Conservation (phyloP, 192 early-diverging fungal species). For the Gamsiella multidivaricata region DNA sequence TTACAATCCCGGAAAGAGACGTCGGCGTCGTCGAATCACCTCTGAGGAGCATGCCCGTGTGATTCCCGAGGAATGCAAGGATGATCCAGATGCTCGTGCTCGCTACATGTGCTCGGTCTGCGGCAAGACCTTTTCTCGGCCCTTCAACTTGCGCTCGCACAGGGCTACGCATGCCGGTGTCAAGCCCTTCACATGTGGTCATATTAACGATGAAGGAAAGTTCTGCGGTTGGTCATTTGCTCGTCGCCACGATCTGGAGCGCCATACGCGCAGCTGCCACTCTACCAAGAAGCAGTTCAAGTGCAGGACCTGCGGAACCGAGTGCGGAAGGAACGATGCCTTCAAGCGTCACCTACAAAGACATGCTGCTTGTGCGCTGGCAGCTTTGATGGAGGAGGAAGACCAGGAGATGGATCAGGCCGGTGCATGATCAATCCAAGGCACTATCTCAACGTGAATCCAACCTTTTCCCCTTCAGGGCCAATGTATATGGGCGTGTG, state of each 20-base stretch:
- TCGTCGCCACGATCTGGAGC: constrained; percentile 46
- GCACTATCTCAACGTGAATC: too few species aligned
- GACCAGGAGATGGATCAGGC: neutral
- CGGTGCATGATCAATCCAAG: neutral
- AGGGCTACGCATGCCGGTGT: constrained; percentile 72
- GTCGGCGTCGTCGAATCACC: constrained; percentile 35
- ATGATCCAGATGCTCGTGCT: constrained; percentile 1
- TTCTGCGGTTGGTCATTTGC: constrained; percentile 36
- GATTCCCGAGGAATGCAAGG: neutral
- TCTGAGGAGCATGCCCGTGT: constrained; percentile 39
- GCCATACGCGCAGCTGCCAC: constrained; percentile 36
- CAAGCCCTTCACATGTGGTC: constrained; percentile 69
- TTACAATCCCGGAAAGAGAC: constrained; percentile 20
- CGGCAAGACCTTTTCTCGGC: constrained; percentile 68
- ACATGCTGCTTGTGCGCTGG: constrained; percentile 32
- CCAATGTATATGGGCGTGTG: constrained; percentile 12
- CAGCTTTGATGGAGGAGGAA: constrained; percentile 18
- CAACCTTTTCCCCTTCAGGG: neutral
- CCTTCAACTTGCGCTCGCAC: constrained; percentile 79
- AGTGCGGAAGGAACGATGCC: constrained; percentile 44
- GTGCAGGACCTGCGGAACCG: constrained; percentile 34
- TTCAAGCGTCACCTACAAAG: constrained; percentile 46
- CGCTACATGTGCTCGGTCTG: constrained; percentile 48
- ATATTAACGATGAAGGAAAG: constrained; percentile 14
- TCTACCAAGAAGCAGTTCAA: constrained; percentile 34